Evolutionary conservation across 2,329 filamentous ascomycete genomes (phyloP).

Genomic region (Xylaria sp.): DNA sequence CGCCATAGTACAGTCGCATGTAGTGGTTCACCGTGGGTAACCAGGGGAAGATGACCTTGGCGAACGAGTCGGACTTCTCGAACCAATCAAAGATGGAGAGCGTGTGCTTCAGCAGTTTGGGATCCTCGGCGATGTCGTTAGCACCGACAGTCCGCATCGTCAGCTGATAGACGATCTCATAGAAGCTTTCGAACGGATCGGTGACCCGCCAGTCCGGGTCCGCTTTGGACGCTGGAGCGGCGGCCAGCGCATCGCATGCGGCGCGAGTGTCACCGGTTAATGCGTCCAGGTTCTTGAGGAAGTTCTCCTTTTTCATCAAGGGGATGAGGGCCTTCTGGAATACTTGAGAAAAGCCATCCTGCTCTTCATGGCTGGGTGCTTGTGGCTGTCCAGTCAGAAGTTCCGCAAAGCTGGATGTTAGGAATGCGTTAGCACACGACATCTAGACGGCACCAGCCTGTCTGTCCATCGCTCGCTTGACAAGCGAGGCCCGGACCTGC

Average conservation of each 20-base stretch:
- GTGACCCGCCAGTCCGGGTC: conserved; percentile 50
- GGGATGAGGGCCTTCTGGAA: conserved; percentile 49
- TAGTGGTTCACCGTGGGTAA: conserved; percentile 58
- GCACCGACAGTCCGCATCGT: conserved; percentile 66
- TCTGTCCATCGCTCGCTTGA: neutral
- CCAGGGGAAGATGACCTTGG: conserved; percentile 63
- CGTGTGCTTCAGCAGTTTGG: conserved; percentile 53
- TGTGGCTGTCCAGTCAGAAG: conserved; percentile 41
- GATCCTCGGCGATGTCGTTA: conserved; percentile 62
- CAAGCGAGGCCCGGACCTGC: neutral
- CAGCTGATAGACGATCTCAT: conserved; percentile 64
- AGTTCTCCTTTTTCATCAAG: conserved; percentile 53
- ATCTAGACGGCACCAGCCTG: neutral
- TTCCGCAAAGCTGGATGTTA: conserved; percentile 40
- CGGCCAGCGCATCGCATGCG: conserved; percentile 53
- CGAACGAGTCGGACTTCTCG: conserved; percentile 55
- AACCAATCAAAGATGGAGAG: conserved; percentile 59
- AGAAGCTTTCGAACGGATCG: conserved; percentile 65
- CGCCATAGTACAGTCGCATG: conserved; percentile 57
- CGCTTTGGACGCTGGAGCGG: conserved; percentile 27
- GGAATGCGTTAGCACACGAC: conserved; percentile 4
- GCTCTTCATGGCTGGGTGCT: conserved; percentile 23
- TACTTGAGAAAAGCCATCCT: conserved; percentile 42
- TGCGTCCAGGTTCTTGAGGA: conserved; percentile 52
- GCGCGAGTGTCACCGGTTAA: conserved; percentile 56